phyloP scores from a whole-genome alignment of 352 stramenopile species.

The Phytophthora pluvialis region DNA sequence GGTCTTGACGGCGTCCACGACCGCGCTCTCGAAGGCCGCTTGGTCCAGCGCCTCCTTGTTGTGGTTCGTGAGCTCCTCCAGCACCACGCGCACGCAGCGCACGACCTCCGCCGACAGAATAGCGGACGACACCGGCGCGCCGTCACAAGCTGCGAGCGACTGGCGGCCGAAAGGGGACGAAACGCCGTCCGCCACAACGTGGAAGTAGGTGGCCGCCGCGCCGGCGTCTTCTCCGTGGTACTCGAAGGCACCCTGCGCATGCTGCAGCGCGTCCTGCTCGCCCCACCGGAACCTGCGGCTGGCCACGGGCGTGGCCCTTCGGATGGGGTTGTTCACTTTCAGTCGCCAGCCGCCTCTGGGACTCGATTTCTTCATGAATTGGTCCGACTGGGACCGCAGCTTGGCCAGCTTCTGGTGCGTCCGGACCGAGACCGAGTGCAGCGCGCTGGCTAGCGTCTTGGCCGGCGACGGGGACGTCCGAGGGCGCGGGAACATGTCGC shows the following conservation, averaged over 20 bases:
- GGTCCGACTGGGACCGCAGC: conserved; percentile 50
- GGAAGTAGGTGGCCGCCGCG: conserved; percentile 60
- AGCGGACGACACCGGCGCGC: conserved; percentile 56
- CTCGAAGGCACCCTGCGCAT: conserved; percentile 50
- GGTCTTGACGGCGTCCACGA: conserved; percentile 62
- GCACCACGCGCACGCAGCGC: conserved; percentile 42
- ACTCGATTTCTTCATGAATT: conserved; percentile 43
- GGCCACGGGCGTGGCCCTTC: conserved; percentile 16
- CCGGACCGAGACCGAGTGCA: conserved; percentile 47
- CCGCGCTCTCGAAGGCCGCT: conserved; percentile 49
- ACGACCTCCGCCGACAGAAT: conserved; percentile 66
- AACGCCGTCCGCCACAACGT: conserved; percentile 82
- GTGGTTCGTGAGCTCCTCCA: conserved; percentile 66
- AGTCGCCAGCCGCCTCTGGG: conserved; percentile 34
- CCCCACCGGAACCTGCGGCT: conserved; percentile 32
- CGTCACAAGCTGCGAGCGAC: conserved; percentile 32
- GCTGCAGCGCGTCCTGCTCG: conserved; percentile 47
- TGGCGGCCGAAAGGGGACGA: conserved; percentile 64
- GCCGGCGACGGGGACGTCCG: conserved; percentile 34
- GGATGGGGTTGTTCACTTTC: conserved; percentile 37
- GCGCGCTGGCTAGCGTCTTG: conserved; percentile 47
- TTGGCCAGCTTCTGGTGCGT: conserved; percentile 50
- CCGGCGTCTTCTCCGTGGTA: conserved; percentile 79
- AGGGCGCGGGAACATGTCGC: conserved; percentile 48
- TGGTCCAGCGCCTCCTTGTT: conserved; percentile 52